These are phyloP conservation scores for Sporothrix sp. DNA, from an alignment of 2,329 filamentous ascomycete genomes.

Conservation along the genomic window DNA sequence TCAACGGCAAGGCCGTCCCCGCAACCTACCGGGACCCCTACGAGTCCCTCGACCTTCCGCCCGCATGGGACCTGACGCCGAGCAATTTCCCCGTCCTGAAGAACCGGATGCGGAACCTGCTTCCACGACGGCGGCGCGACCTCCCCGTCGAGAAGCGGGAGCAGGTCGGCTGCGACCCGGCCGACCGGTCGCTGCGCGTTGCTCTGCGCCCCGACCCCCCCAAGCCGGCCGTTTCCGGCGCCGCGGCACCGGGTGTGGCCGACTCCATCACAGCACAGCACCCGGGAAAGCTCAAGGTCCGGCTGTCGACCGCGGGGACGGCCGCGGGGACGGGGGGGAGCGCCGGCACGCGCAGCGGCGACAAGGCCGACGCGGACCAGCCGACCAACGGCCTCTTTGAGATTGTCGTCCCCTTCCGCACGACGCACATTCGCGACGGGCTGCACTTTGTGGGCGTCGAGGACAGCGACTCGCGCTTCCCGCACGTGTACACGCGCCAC, in stretches of 20 bases:
- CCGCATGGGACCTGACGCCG: conserved; percentile 52
- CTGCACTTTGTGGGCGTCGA: conserved; percentile 85
- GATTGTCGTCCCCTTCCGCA: conserved; percentile 63
- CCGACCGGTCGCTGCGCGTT: conserved; percentile 41
- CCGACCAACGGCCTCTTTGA: conserved; percentile 22
- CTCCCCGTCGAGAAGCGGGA: conserved; percentile 47
- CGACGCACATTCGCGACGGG: conserved; percentile 70
- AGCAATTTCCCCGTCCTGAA: conserved; percentile 67
- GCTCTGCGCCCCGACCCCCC: conserved; percentile 27
- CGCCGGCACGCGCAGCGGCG: no score
- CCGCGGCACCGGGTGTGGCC: no score
- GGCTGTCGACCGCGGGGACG: conserved; percentile 9
- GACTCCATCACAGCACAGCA: neutral
- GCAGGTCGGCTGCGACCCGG: conserved; percentile 45
- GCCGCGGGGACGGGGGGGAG: no score
- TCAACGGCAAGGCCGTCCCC: conserved; percentile 36
- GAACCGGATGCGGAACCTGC: conserved; percentile 51
- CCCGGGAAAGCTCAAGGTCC: conserved; percentile 14
- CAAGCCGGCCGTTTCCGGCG: neutral
- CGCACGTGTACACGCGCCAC: conserved; percentile 84
- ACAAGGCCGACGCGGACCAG: neutral
- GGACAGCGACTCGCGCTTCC: conserved; percentile 69
- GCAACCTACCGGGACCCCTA: conserved; percentile 56
- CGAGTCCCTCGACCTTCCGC: conserved; percentile 50
- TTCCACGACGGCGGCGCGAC: conserved; percentile 42